Conservation (phyloP, 768 basidiomycete species). For the Grammothele lineata region DNA sequence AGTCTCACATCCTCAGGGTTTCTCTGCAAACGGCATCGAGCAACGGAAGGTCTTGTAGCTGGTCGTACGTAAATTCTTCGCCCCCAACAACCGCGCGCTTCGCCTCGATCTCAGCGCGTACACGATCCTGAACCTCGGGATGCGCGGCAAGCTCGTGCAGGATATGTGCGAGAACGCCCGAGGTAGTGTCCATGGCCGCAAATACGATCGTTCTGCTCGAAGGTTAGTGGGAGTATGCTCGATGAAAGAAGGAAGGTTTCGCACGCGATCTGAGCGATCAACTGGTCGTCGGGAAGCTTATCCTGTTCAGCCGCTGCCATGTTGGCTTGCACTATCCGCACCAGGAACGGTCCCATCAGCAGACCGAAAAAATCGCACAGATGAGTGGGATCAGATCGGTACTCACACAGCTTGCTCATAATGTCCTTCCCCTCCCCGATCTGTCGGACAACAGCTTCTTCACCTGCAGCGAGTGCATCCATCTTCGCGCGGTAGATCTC, state of each 20-base stretch:
- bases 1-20: constrained; percentile 15
- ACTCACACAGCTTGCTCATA: constrained; percentile 43
- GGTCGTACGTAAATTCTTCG: not conserved
- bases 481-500: constrained; percentile 37
- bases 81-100: constrained; percentile 5
- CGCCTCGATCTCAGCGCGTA: constrained; percentile 16
- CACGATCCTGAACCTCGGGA: constrained; percentile 32
- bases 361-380: too few species aligned
- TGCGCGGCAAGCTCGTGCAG: constrained; percentile 22
- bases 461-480: constrained; percentile 19
- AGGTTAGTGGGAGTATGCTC: not conserved
- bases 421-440: constrained; percentile 39
- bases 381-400: not conserved
- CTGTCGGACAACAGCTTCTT: constrained; percentile 24
- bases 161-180: constrained; percentile 14
- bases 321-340: constrained; percentile 16
- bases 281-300: constrained; percentile 13
- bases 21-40: constrained; percentile 2
- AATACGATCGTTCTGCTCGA: constrained; percentile 17
- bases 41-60: not conserved
- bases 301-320: constrained; percentile 9
- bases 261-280: constrained; percentile 16
- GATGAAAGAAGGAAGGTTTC: too few species aligned
- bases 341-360: not conserved
- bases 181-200: constrained; percentile 25